These are phyloP conservation scores for Graphilbum ipis-grandicollis DNA, from an alignment of 2,329 filamentous ascomycete species.

Conservation along the genomic window DNA sequence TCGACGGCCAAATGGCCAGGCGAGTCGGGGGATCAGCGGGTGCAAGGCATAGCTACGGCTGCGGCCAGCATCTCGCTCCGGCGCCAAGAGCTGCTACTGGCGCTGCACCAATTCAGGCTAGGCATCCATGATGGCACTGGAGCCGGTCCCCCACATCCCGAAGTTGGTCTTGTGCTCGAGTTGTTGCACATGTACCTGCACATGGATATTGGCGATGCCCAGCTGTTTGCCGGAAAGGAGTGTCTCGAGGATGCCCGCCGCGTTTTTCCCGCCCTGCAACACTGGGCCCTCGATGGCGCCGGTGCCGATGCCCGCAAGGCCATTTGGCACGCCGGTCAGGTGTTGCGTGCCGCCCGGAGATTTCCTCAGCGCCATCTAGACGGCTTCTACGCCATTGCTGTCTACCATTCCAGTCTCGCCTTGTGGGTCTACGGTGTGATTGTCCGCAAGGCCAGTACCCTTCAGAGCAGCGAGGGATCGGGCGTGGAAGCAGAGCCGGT, in stretches of 20 bases:
- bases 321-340: conserved; percentile 9
- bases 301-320: conserved; percentile 5
- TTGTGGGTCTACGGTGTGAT: conserved; percentile 55
- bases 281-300: conserved; percentile 4
- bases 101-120: conserved; percentile 26
- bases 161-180: conserved; percentile 27
- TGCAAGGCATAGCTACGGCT: too few relatives aligned
- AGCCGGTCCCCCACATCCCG: not conserved
- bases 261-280: conserved; percentile 6
- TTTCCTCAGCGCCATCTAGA: conserved; percentile 32
- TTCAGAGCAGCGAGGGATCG: too few relatives aligned
- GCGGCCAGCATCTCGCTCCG: conserved; percentile 14
- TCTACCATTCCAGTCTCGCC: conserved; percentile 50
- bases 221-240: conserved; percentile 49
- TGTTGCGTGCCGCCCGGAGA: conserved; percentile 4
- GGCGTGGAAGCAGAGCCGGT: conserved; percentile 14
- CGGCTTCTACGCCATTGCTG: conserved; percentile 49
- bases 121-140: not conserved
- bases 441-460: not conserved
- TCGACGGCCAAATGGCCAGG: not conserved
- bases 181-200: conserved; percentile 47
- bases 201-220: conserved; percentile 45
- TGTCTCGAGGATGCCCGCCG: conserved; percentile 44
- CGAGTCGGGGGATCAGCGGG: too few relatives aligned
- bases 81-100: conserved; percentile 44